phyloP scores from a whole-genome alignment of 495 filamentous ascomycete genomes.

The Bryoglossum gracile region DNA sequence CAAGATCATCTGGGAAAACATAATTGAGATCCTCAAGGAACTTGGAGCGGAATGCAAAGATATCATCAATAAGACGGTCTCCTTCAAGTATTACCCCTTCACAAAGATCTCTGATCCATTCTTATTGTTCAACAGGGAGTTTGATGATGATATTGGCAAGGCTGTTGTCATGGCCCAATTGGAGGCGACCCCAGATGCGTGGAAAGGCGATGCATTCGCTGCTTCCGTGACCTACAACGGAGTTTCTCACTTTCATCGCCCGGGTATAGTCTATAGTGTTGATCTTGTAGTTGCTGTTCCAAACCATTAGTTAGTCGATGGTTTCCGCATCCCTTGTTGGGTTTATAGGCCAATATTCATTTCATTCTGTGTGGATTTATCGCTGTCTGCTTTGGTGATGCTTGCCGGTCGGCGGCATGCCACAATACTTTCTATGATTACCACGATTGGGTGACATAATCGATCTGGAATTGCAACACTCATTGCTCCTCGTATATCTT shows the following conservation, averaged over 20 bases:
- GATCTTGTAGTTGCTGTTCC: conserved; percentile 12
- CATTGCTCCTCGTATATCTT: too few species aligned
- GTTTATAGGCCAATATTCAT: too few species aligned
- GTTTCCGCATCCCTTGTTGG: too few species aligned
- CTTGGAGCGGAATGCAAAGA: conserved; percentile 11
- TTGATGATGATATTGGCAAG: conserved; percentile 10
- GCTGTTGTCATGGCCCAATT: not conserved
- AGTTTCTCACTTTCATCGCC: conserved; percentile 5
- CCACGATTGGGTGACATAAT: too few species aligned
- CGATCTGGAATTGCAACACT: too few species aligned
- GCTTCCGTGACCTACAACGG: conserved; percentile 7
- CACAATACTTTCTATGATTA: too few species aligned
- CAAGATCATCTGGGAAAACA: conserved; percentile 8
- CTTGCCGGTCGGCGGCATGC: too few species aligned
- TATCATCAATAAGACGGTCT: conserved; percentile 6
- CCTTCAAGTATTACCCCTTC: conserved; percentile 2
- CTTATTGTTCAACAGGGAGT: conserved; percentile 1
- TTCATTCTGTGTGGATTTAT: too few species aligned
- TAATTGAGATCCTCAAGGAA: conserved; percentile 9
- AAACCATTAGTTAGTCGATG: conserved; percentile 1
- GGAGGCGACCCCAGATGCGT: conserved; percentile 5
- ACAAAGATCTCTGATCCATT: not conserved
- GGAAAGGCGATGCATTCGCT: conserved; percentile 1
- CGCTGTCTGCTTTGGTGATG: too few species aligned
- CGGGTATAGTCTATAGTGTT: conserved; percentile 11